phyloP scores from a whole-genome alignment of 2,329 filamentous ascomycete genomes.

The Colletotrichum lini region DNA sequence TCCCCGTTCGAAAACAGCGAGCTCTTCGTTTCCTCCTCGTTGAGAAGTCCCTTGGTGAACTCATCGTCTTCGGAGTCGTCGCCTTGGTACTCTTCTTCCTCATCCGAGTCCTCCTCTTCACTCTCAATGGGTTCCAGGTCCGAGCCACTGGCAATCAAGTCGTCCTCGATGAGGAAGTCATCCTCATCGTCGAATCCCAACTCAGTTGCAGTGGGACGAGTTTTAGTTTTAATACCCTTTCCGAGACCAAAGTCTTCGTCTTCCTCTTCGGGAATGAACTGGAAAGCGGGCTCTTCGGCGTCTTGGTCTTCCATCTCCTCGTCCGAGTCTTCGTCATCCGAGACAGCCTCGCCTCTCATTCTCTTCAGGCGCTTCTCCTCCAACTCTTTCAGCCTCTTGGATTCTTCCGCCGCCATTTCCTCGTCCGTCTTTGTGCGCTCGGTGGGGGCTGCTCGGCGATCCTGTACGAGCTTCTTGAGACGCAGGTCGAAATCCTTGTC shows the following conservation, averaged over 20 bases:
- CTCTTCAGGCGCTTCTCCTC: constrained; percentile 86
- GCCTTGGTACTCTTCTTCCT: constrained; percentile 55
- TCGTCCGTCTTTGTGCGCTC: constrained; percentile 94
- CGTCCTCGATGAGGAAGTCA: constrained; percentile 91
- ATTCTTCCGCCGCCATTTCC: constrained; percentile 84
- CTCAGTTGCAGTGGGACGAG: constrained; percentile 70
- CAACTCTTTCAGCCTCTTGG: constrained; percentile 81
- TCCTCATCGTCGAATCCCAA: constrained; percentile 92
- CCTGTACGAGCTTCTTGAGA: constrained; percentile 85
- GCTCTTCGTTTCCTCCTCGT: constrained; percentile 69
- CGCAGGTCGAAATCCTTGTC: constrained; percentile 91
- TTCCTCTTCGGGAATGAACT: constrained; percentile 54
- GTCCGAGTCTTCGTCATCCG: constrained; percentile 69
- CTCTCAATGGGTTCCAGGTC: constrained; percentile 72
- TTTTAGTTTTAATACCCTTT: constrained; percentile 67
- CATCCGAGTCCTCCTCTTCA: constrained; percentile 65
- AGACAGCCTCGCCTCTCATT: constrained; percentile 87
- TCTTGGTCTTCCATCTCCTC: constrained; percentile 53
- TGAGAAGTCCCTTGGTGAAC: constrained; percentile 78
- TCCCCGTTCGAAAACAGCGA: constrained; percentile 60
- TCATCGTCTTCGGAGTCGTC: constrained; percentile 73
- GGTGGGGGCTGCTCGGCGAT: constrained; percentile 87
- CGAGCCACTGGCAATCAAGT: constrained; percentile 87
- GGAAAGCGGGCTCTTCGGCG: constrained; percentile 50
- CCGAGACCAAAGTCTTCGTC: constrained; percentile 74